Evolutionary conservation across 1,284 basidiomycete species (phyloP).

Genomic region (Pyrrhoderma lamaoense): DNA sequence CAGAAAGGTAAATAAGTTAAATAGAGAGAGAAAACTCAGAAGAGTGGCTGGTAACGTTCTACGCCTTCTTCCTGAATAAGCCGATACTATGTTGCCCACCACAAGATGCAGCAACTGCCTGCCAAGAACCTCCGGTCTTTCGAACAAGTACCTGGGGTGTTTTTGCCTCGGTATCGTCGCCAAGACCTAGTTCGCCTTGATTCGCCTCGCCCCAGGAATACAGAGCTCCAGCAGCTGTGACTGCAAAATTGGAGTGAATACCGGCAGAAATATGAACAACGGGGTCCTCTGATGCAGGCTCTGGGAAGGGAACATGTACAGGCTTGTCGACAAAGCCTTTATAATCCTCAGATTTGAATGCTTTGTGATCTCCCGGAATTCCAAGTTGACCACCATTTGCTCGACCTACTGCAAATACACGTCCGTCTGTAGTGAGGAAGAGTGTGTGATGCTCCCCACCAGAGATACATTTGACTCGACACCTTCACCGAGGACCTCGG

Average conservation of each 20-base stretch:
- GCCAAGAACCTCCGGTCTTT: slow-evolving; percentile 59
- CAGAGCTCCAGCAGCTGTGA: slow-evolving; percentile 69
- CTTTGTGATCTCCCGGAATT: slow-evolving; percentile 50
- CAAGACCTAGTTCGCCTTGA: slow-evolving; percentile 62
- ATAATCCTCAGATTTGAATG: slow-evolving; percentile 44
- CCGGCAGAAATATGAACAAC: slow-evolving; percentile 74
- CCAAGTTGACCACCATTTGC: slow-evolving; percentile 78
- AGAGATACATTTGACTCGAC: slow-evolving; percentile 63
- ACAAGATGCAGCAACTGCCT: slow-evolving; percentile 52
- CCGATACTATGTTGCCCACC: slow-evolving; percentile 69
- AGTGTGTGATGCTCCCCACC: slow-evolving; percentile 85
- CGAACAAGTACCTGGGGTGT: slow-evolving; percentile 61
- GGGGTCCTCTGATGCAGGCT: slow-evolving; percentile 50
- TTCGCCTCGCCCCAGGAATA: slow-evolving; percentile 86
- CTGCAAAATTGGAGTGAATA: slow-evolving; percentile 76
- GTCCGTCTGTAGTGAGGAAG: slow-evolving; percentile 78
- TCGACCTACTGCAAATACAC: slow-evolving; percentile 79
- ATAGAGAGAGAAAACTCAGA: neutral
- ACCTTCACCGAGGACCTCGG: slow-evolving; percentile 52
- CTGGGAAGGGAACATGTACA: slow-evolving; percentile 59
- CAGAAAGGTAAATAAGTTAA: slow-evolving; percentile 3
- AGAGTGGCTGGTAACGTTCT: neutral
- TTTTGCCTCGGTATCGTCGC: slow-evolving; percentile 47
- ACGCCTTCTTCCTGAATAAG: slow-evolving; percentile 51
- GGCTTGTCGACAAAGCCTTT: slow-evolving; percentile 57